Conservation (phyloP, 257 asterid species). For the Vinca minor region DNA sequence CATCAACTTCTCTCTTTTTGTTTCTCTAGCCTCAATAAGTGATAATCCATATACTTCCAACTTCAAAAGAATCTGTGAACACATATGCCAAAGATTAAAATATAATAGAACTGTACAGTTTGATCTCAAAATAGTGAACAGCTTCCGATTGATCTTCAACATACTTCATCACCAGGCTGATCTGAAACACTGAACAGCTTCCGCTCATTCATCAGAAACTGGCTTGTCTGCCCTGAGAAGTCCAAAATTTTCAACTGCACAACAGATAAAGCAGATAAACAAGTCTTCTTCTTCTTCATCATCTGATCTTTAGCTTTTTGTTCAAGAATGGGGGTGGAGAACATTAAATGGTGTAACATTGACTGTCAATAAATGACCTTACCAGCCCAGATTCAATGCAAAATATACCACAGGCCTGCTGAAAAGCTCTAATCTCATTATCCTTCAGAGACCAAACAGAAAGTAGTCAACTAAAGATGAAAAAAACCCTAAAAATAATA, state of each 20-base stretch:
- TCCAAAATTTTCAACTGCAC: constrained; percentile 69
- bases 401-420: constrained; percentile 34
- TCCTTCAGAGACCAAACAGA: constrained; percentile 34
- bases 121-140: background rate
- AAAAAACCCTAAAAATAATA: background rate
- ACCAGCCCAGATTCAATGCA: constrained; percentile 42
- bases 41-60: constrained; percentile 49
- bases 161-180: constrained; percentile 43
- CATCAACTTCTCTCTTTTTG: constrained; percentile 27
- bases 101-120: constrained; percentile 5
- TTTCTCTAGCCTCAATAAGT: constrained; percentile 31
- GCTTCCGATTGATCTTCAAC: too few species aligned
- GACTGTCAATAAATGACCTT: constrained; percentile 24
- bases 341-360: background rate
- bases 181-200: constrained; percentile 21
- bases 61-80: constrained; percentile 44
- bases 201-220: constrained; percentile 27
- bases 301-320: background rate
- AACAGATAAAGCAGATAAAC: constrained; percentile 16
- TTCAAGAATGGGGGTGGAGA: background rate
- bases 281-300: too few species aligned
- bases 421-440: constrained; percentile 35
- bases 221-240: constrained; percentile 57
- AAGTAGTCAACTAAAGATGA: constrained; percentile 19
- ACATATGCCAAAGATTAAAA: constrained; percentile 7